Conservation (phyloP, 106 monocot genomes). For the Gastrodia elata region DNA sequence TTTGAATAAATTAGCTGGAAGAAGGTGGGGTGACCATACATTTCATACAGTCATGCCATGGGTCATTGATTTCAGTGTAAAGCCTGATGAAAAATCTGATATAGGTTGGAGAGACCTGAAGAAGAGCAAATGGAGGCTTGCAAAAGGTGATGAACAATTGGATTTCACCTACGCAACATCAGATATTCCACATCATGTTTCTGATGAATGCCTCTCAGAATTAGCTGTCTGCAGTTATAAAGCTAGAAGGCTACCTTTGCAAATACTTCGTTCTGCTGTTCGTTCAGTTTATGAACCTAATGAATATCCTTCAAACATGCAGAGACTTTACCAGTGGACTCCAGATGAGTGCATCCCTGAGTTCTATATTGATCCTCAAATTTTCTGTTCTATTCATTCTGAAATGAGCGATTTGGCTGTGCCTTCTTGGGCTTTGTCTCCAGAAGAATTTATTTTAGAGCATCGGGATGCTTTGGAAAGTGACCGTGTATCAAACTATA, state of each 20-base stretch:
- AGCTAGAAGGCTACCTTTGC: conserved; percentile 83
- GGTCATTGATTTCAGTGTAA: conserved; percentile 93
- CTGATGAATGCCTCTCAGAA: conserved; percentile 97
- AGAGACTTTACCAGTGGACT: conserved; percentile 99
- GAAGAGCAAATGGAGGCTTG: conserved; percentile 94
- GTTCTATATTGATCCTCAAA: conserved; percentile 82
- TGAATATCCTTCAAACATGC: conserved; percentile 97
- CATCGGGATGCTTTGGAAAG: conserved; percentile 89
- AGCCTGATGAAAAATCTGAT: conserved; percentile 74
- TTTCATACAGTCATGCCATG: conserved; percentile 97
- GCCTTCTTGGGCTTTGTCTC: conserved; percentile 73
- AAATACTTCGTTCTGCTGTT: conserved; percentile 73
- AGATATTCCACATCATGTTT: conserved; percentile 95
- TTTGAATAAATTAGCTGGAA: conserved; percentile 87
- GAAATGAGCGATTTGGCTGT: conserved; percentile 87
- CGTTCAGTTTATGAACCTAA: conserved; percentile 97
- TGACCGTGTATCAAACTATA: conserved; percentile 57
- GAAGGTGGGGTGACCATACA: conserved; percentile 93
- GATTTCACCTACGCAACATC: conserved; percentile 94
- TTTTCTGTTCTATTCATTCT: conserved; percentile 75
- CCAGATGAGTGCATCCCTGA: conserved; percentile 99
- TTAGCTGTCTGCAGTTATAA: conserved; percentile 98
- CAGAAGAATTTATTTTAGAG: conserved; percentile 78
- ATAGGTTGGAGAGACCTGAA: conserved; percentile 89
- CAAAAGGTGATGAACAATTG: conserved; percentile 97